Evolutionary conservation across 805 yeast species (phyloP), one percentile per base, ranked within the genome.

Genomic region (Yamadazyma takamatsuzukensis): DNA sequence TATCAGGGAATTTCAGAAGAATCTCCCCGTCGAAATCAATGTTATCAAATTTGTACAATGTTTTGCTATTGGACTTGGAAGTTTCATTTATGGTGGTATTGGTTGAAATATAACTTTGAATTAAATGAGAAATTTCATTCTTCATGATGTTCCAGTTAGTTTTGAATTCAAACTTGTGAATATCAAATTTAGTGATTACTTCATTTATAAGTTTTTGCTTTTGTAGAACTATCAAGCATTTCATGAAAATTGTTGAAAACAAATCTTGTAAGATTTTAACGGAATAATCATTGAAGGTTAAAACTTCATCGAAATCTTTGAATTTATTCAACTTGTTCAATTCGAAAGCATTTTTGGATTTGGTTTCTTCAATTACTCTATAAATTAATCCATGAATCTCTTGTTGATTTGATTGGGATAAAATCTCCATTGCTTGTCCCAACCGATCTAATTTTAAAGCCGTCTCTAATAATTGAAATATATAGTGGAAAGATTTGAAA

Each of bases 241-340:
- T 79, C 18, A 76, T 63, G 47, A 83, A 87, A n/a, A 86, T 66
- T 6, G 77, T 68, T 54, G 83, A 76, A 41, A 83, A 82, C 25
- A 87, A 68, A 40, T 85, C 87, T 42, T 80, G 76, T 19, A 88
- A 58, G 1, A 85, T 69, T 0, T 71, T 54, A 0, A 78, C 72
- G 9, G 75, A 55, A 8, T 69, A 62, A 37, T 78, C 81, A 37
- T 70, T 68, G 33, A 65, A 54, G 22, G 38, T 47, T 18, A 56
- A 40, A 10, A 44, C 36, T 18, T 54, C 61, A 12, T 47, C 34
- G 32, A 55, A 47, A n/a, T 53, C 50, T 21, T 51, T 53, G 21
- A 60, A 39, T 36, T 61, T 59, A 18, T 48, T 36, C 17, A 59
- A 40, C 34, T 61, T 55, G 14, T 54, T 47, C 25, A 59, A 39